Percentiles rank a stretch among this genome's conserved stretches.
These are phyloP conservation scores for Aegilops speltoides DNA, from an alignment of 176 grass and related monocot species.

Conservation along the genomic window DNA sequence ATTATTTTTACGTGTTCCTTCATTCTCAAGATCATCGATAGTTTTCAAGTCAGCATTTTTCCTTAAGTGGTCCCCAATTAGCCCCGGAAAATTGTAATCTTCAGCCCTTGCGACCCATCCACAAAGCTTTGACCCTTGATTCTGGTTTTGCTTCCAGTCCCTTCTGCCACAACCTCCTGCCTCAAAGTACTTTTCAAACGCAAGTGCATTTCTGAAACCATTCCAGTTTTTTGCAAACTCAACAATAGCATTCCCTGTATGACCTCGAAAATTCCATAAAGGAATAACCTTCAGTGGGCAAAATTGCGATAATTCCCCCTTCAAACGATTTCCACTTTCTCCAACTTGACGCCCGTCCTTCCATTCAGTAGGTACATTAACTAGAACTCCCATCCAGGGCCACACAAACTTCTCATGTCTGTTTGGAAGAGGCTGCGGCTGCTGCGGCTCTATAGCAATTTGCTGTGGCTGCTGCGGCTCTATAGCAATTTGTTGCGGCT, in stretches of 20 bases:
- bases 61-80: constrained; percentile 5
- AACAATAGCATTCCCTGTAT: constrained; percentile 65
- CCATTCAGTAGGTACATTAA: constrained; percentile 63
- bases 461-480: not conserved
- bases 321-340: constrained; percentile 62
- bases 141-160: not conserved
- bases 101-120: constrained; percentile 20
- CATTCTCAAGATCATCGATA: constrained; percentile 11
- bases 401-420: constrained; percentile 71
- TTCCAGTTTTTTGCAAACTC: constrained; percentile 73
- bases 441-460: not conserved
- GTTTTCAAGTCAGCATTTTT: constrained; percentile 25
- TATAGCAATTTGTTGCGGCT: not conserved
- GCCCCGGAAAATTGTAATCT: not conserved
- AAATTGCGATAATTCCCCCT: constrained; percentile 48
- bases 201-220: constrained; percentile 45
- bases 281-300: constrained; percentile 55
- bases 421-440: constrained; percentile 35
- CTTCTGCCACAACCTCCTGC: not conserved
- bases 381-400: constrained; percentile 70
- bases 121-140: constrained; percentile 1
- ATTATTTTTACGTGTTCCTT: constrained; percentile 1
- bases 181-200: constrained; percentile 4
- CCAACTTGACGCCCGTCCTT: constrained; percentile 57
- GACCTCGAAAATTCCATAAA: constrained; percentile 65